Evolutionary conservation across 805 yeast species (phyloP).

Genomic region (Lipomyces lipofer): DNA sequence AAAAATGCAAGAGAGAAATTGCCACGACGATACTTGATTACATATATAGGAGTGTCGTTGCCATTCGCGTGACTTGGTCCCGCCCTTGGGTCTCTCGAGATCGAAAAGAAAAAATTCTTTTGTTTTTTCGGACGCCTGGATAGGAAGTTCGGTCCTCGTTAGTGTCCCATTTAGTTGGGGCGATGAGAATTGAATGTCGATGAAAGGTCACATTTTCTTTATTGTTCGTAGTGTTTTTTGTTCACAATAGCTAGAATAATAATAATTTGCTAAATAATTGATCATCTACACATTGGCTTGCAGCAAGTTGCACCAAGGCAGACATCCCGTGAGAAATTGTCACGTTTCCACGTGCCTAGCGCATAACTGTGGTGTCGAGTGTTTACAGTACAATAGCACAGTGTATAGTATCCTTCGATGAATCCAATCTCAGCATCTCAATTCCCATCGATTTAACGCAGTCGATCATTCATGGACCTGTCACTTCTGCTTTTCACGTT

Average conservation of each 20-base stretch:
- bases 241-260: not conserved
- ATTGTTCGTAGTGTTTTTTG: not conserved
- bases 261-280: not conserved
- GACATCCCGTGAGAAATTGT: no score
- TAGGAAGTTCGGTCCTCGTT: conserved; percentile 31
- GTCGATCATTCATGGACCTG: no score
- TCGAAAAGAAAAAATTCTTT: conserved; percentile 4
- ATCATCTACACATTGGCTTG: no score
- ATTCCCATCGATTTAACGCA: no score
- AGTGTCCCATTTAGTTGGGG: conserved; percentile 30
- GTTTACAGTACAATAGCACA: no score
- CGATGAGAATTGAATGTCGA: conserved; percentile 33
- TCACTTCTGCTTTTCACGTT: conserved; percentile 34
- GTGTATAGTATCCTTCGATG: no score
- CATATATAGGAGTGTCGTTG: conserved; percentile 25
- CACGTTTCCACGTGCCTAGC: no score
- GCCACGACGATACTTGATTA: conserved; percentile 30
- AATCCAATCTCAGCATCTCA: no score
- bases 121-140: conserved; percentile 18
- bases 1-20: conserved; percentile 31
- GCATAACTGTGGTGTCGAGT: no score
- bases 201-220: conserved; percentile 25
- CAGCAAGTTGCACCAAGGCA: no score
- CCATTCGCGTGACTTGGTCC: conserved; percentile 15
- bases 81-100: conserved; percentile 22